Base-by-base conservation (phyloP, 2,329 filamentous ascomycete species). In the Diaporthe citriasiana region DNA sequence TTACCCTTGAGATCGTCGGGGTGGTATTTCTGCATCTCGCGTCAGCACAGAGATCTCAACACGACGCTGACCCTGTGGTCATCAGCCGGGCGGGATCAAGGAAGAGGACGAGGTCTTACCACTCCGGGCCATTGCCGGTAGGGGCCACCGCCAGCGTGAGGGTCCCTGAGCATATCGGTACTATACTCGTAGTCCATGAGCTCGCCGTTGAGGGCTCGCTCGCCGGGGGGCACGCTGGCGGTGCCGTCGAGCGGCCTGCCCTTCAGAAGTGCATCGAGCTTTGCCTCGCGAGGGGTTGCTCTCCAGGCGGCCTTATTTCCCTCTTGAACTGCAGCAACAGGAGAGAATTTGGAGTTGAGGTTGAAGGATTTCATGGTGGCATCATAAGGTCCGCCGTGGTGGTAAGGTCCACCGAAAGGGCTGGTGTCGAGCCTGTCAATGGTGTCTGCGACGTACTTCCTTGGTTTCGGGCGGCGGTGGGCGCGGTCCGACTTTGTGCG, bases 371-470 rank as follows among this genome's bases (percentile, higher is more conserved):
- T 86, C 70, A 94, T 87, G 2, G 94, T 93, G 13, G 95, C 94
- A 81, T 98, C 96, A 78, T 94, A 98, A 0, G 96, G 96, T 0
- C 96, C 95, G 76, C 93, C 94, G 79, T 98, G 96, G 82, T 98
- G 96, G 82, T 97, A 98, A 3, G 88, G 84, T 25, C 88, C 88
- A 68, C 89, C 89, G 53, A 88, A 82, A n/a, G 89, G 82, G 3
- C 88, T 85, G 70, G 86, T 87, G 80, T 98, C 96, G 1, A 98
- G 90, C 7, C 87, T 85, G 81, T 98, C 96, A 79, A 98, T 97
- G 12, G 88, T 87, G 82, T 98, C 95, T 1, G 94, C 89, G 53
- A 69, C 72, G 22, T 74, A 75, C 55, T 74, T 63, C 47, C 68
- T 75, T 4, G 70, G 74, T 55, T 73, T 73, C 50, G 74, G 74